A percentile compares a stretch with the other conserved stretches of the same genome.
Evolutionary conservation across 2,329 filamentous ascomycete species (phyloP).

Genomic region (Colletotrichum sp.): DNA sequence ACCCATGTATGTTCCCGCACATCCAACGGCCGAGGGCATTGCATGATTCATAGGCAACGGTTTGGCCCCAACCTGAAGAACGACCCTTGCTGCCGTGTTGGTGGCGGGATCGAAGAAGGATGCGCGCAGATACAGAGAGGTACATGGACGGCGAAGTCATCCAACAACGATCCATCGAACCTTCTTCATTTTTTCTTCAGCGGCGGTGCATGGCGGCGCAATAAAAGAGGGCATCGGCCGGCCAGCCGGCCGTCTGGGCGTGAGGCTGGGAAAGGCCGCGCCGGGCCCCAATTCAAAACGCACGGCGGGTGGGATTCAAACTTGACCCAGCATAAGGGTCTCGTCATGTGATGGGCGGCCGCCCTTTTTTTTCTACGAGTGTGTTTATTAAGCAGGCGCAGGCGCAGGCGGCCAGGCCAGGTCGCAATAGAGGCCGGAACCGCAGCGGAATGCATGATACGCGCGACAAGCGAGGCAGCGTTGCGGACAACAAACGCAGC

Average conservation of each 20-base stretch:
- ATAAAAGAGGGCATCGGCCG: background rate
- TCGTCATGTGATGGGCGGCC: slow-evolving; percentile 14
- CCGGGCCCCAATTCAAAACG: background rate
- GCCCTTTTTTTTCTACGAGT: background rate
- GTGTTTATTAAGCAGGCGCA: background rate
- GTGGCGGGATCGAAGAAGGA: background rate
- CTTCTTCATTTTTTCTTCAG: background rate
- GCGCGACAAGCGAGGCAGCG: background rate
- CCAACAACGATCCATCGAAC: background rate
- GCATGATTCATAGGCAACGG: background rate
- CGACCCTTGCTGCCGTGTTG: background rate
- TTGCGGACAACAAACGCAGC: background rate
- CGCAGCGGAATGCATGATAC: background rate
- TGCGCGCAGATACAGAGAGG: background rate
- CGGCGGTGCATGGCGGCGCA: background rate
- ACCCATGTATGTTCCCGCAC: background rate
- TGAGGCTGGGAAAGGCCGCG: background rate
- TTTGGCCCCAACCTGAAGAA: background rate
- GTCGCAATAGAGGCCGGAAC: background rate
- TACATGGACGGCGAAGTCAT: background rate
- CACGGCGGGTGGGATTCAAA: background rate
- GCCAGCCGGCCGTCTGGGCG: background rate
- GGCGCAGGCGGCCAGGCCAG: background rate
- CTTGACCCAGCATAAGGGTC: slow-evolving; percentile 11
- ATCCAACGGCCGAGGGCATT: background rate